A percentile compares a stretch with the other conserved stretches of the same genome.
Evolutionary conservation across 2,329 filamentous ascomycete genomes (phyloP).

Genomic region (Aspergillus intermedius): DNA sequence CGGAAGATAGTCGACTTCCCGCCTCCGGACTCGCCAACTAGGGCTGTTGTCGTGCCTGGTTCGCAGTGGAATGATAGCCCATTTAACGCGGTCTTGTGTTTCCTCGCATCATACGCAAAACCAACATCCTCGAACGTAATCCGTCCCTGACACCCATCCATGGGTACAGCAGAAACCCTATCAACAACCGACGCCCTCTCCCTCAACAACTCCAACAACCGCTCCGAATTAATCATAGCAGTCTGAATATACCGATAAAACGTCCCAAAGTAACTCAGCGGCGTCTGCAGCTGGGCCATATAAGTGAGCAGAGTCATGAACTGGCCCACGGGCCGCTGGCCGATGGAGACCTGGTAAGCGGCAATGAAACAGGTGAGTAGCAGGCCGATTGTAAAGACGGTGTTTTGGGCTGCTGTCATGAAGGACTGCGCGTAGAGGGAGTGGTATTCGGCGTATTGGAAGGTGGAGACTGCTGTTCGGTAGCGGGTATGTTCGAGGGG

Average conservation of each 20-base stretch:
- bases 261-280: conserved; percentile 82
- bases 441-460: conserved; percentile 67
- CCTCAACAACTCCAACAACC: conserved; percentile 91
- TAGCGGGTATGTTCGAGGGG: conserved; percentile 71
- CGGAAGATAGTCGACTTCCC: conserved; percentile 97
- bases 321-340: conserved; percentile 59
- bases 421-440: conserved; percentile 70
- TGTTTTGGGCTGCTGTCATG: conserved; percentile 74
- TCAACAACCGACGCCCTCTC: conserved; percentile 90
- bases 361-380: conserved; percentile 66
- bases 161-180: conserved; percentile 54
- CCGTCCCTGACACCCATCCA: conserved; percentile 67
- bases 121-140: conserved; percentile 83
- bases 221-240: conserved; percentile 94
- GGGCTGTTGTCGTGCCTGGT: conserved; percentile 87
- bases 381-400: conserved; percentile 72
- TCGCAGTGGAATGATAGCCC: conserved; percentile 77
- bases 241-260: conserved; percentile 96
- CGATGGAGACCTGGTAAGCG: conserved; percentile 68
- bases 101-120: conserved; percentile 70
- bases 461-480: conserved; percentile 61
- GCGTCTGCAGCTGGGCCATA: conserved; percentile 75
- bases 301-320: conserved; percentile 71
- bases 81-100: conserved; percentile 74
- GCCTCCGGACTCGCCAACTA: conserved; percentile 96